A percentile compares a stretch with the other conserved stretches of the same genome.
Conservation (phyloP, 192 early-diverging fungal species). For the Gonapodya prolifera region DNA sequence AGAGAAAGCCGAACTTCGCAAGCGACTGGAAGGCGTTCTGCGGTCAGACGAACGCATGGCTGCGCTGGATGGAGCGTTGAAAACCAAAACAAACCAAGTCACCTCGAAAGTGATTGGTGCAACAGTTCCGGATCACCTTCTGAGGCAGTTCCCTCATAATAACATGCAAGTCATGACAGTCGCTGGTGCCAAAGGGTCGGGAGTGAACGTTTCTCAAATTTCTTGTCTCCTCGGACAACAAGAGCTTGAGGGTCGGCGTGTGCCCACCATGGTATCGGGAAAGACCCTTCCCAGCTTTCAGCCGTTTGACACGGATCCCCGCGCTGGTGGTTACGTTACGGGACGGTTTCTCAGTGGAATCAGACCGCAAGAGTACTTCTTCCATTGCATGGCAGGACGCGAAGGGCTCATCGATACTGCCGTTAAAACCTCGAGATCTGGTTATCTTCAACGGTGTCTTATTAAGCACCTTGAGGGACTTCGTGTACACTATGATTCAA, state of each 20-base stretch:
- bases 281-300: conserved; percentile 91
- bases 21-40: conserved; percentile 73
- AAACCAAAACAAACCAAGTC: conserved; percentile 64
- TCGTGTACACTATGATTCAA: conserved; percentile 90
- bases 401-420: conserved; percentile 99
- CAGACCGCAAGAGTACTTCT: conserved; percentile 81
- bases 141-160: conserved; percentile 82
- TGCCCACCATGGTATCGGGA: conserved; percentile 95
- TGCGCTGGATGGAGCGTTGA: conserved; percentile 79
- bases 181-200: conserved; percentile 94
- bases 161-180: conserved; percentile 99
- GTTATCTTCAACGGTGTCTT: conserved; percentile 96
- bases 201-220: conserved; percentile 93
- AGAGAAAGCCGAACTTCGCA: conserved; percentile 43
- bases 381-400: conserved; percentile 97
- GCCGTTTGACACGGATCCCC: conserved; percentile 76
- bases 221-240: conserved; percentile 96
- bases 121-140: conserved; percentile 49
- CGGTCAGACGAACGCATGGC: conserved; percentile 73
- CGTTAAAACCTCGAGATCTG: conserved; percentile 97
- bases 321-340: conserved; percentile 92
- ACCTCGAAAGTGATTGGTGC: conserved; percentile 63
- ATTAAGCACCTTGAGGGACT: conserved; percentile 98
- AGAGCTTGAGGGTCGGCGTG: conserved; percentile 92
- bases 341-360: conserved; percentile 98